Base-by-base conservation (phyloP, 2,329 filamentous ascomycete species). In the Ophiostoma pallidulum region DNA sequence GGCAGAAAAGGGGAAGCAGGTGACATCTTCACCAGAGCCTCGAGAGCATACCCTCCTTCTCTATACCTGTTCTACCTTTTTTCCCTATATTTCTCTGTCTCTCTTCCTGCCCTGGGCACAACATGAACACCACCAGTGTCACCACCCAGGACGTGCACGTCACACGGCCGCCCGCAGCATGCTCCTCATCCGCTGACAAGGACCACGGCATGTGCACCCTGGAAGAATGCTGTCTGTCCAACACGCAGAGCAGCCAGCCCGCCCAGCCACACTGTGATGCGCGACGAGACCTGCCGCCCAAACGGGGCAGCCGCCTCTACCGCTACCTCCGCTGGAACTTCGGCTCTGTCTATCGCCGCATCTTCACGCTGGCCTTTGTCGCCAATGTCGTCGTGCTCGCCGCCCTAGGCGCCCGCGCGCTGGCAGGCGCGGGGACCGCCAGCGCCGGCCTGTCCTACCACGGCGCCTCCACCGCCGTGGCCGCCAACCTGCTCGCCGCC, bases 401-500 rank as follows among this genome's bases (percentile, higher is more conserved):
- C 22, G 45, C 51, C 22, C 52, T 61, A 10, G 16, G 48, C 8
- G 53, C 39, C 22, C 47, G 51, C 0, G 43, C 48, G 10, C 14
- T 45, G 10, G 29, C 49, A 10, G 38, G 44, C 0, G 43, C 48
- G 10, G 14, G 44, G 10, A 26, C 49, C 13, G 38, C 42, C 3
- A 41, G 32, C 9, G 26, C 43, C 5, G 31, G 38, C 9, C 45
- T 57, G 36, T 55, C 54, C 1, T 57, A 55, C 19, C 42, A 53
- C 18, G 51, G 56, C 24, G 54, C 55, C 8, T 51, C 53, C 31
- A 51, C 47, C 4, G 62, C 62, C 19, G 56, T 58, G 29, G 56
- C 60, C 5, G 56, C 57, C 48, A 76, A 76, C 53, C 53, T 75
- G 45, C 59, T 69, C 3, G 66, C 64, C 4, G 67, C 69, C 32